Base-by-base conservation (phyloP, 306 rosid species). In the Castanea sativa region DNA sequence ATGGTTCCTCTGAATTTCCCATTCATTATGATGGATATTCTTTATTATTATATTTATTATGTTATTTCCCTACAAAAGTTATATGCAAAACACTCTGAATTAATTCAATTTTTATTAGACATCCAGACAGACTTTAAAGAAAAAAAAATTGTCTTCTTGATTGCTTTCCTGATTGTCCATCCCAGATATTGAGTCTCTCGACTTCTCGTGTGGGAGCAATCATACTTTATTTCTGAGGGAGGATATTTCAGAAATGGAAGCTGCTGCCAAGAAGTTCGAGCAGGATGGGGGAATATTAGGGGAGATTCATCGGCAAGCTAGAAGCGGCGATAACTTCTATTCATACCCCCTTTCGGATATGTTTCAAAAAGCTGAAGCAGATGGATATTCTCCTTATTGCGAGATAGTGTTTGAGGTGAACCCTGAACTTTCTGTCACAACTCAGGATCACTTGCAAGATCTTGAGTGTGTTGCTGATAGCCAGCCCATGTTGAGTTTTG, bases 261-360 rank as follows among this genome's bases (percentile, higher is more conserved):
- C 85, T 86, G 94, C 93, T 69, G 97, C 98, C 65, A 89, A 73
- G 83, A 87, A 78, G 83, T 95, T 93, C 79, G 99, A 95, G 83
- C 86, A 71, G 87, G 99, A 88, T 73, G 89, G 64, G 80, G 86
- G 86, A 74, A 80, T 87, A 71, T 65, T 76, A 25, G 79, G 81
- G 81, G 89, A 87, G 82, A 87, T 90, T 33, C 75, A 75, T 59
- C 76, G 72, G 81, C 91, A 83, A 75, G 82, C 86, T 51, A 81
- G 86, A 79, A 83, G 78, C 49, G 87, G 74, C 57, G 83, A 85
- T 75, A 84, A 89, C 78, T 78, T 91, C 83, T 92, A 88, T 88
- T 89, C 90, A 53, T 81, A 89, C 84, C 92, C 93, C 30, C 80
- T 80, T 70, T 76, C 78, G 72, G 79, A 80, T 69, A 65, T 87